Evolutionary conservation across 805 yeast genomes (phyloP), one percentile per base, ranked within the genome.

Genomic region (Candida endomychidarum): DNA sequence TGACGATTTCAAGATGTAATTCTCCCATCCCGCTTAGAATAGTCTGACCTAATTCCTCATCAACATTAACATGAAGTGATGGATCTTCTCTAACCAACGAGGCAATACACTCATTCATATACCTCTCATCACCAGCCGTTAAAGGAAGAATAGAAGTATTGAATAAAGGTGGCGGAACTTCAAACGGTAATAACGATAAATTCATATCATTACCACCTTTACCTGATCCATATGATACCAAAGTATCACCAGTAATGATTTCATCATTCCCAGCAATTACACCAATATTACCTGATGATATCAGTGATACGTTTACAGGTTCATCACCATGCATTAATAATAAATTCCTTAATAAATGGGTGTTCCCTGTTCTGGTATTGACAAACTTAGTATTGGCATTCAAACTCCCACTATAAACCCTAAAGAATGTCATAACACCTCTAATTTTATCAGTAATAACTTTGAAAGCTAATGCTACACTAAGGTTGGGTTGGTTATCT

Each of bases 1-100:
- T 74, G 1, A 93, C 85, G 49, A 93, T 89, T 50, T 93, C 98
- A 36, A 93, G 70, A 63, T 93, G 99, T 34, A 93, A 70, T 56
- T 93, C 98, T 28, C 99, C 99, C 98, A 91, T 91, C 22, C 99
- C 99, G 14, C 96, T 81, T 21, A 93, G 62, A 19, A 90, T 75
- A 2, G 90, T 81, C 63, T 93, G 97, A 5, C 93, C 96, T 41
- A 87, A 71, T 50, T 91, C 98, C 43, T 87, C 90, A 58, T 93
- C 86, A 36, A 71, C 74, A 3, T 77, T 62, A 6, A 87, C 74
- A 21, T 78, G 76, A 45, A 93, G 69, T 36, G 96, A 86, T 3
- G 99, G 99, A 54, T 93, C 99, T 55, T 93, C 98, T 38, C 84
- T 72, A n/a, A 86, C 60, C 29, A 93, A 61, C 1, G 77, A 65